phyloP scores from a whole-genome alignment of 306 rosid species.

The Prosopis cineraria region DNA sequence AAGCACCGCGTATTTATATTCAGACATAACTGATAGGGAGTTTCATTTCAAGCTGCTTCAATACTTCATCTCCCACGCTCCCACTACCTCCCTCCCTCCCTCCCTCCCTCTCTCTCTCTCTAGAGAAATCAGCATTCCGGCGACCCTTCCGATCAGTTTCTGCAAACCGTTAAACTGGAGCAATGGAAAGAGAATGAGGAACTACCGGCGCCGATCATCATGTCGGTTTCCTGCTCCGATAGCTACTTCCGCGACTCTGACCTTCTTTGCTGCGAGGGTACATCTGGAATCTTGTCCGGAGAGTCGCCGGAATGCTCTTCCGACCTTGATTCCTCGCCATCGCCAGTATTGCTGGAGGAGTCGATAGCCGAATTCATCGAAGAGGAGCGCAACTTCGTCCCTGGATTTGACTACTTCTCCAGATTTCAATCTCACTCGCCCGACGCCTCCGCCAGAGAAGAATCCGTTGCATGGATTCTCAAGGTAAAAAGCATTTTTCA shows the following conservation, averaged over 20 bases:
- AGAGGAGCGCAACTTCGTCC: constrained; percentile 77
- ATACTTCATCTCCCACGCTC: background rate
- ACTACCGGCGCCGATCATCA: constrained; percentile 36
- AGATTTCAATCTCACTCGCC: constrained; percentile 64
- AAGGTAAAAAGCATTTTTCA: constrained; percentile 56
- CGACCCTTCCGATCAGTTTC: constrained; percentile 40
- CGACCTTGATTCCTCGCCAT: constrained; percentile 49
- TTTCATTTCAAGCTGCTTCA: constrained; percentile 37
- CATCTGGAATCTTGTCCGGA: constrained; percentile 63
- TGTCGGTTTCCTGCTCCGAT: constrained; percentile 76
- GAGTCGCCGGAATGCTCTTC: constrained; percentile 72
- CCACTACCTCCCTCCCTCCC: background rate
- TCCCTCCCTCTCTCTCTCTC: constrained; percentile 32
- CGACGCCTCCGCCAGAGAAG: constrained; percentile 73
- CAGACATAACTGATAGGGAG: constrained; percentile 36
- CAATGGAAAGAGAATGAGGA: constrained; percentile 67
- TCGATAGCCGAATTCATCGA: constrained; percentile 80
- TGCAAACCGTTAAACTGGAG: constrained; percentile 11
- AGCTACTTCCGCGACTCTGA: constrained; percentile 62
- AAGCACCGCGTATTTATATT: constrained; percentile 63
- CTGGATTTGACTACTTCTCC: constrained; percentile 72
- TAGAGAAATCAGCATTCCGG: constrained; percentile 33
- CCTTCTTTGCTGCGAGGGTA: constrained; percentile 77
- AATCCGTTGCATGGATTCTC: constrained; percentile 96
- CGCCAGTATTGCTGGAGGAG: constrained; percentile 43